These are phyloP conservation scores for Kodamaea lidongshanica DNA, from an alignment of 805 yeast genomes.

Conservation along the genomic window DNA sequence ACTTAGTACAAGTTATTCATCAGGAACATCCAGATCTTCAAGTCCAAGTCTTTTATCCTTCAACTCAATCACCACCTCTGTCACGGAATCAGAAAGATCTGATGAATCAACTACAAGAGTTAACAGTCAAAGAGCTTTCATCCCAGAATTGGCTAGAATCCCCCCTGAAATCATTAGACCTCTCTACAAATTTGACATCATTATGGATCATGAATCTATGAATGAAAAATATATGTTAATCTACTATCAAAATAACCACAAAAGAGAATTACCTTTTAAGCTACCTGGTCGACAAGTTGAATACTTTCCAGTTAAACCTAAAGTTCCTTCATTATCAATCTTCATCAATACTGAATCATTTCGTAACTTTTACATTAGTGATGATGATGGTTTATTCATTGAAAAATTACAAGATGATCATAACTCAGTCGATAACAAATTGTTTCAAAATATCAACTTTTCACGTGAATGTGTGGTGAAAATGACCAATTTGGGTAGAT, in stretches of 20 bases:
- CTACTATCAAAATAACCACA: constrained; percentile 7
- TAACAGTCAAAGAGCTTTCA: constrained; percentile 15
- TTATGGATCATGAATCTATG: constrained; percentile 37
- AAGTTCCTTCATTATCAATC: constrained; percentile 26
- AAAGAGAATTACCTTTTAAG: no score
- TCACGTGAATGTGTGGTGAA: constrained; percentile 11
- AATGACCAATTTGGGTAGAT: constrained; percentile 36
- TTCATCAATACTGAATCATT: constrained; percentile 26
- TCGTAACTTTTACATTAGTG: constrained; percentile 24
- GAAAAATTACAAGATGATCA: constrained; percentile 9
- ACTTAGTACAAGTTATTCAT: constrained; percentile 28
- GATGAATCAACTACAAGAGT: constrained; percentile 17
- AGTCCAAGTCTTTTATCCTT: constrained; percentile 35
- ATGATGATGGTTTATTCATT: constrained; percentile 20
- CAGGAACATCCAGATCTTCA: constrained; percentile 27
- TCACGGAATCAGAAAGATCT: constrained; percentile 31
- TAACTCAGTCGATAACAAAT: constrained; percentile 1
- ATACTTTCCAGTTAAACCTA: constrained; percentile 19
- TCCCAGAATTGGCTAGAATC: constrained; percentile 32
- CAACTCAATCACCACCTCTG: constrained; percentile 31
- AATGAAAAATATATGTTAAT: constrained; percentile 25
- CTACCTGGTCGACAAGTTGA: constrained; percentile 2
- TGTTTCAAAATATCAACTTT: constrained; percentile 4
- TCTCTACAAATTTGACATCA: constrained; percentile 41
- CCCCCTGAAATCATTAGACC: constrained; percentile 44